Evolutionary conservation across 2,329 filamentous ascomycete species (phyloP).

Genomic region (Arachnopeziza araneosa): DNA sequence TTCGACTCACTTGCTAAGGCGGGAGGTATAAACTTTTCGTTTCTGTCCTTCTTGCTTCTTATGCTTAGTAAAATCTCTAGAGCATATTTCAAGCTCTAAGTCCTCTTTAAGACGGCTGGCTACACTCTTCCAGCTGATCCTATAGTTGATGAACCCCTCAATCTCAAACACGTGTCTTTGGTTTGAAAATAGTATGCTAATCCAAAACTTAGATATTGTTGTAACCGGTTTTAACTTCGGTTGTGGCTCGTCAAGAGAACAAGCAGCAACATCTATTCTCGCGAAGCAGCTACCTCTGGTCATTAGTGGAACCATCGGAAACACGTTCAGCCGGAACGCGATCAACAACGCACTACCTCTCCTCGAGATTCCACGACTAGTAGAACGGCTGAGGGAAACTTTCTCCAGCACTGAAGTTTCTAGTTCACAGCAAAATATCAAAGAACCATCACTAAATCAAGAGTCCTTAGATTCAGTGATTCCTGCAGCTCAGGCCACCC

Average conservation of each 20-base stretch:
- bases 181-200: background rate
- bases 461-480: slow-evolving; percentile 41
- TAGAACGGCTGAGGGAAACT: slow-evolving; percentile 58
- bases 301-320: slow-evolving; percentile 73
- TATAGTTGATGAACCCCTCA: no score
- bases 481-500: slow-evolving; percentile 34
- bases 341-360: slow-evolving; percentile 76
- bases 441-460: slow-evolving; percentile 39
- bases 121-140: no score
- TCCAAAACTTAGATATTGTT: slow-evolving; percentile 57
- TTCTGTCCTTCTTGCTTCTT: background rate
- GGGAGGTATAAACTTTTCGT: slow-evolving; percentile 30
- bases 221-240: slow-evolving; percentile 89
- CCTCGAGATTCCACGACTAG: slow-evolving; percentile 62
- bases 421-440: slow-evolving; percentile 26
- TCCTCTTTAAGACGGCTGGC: no score
- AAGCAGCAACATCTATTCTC: slow-evolving; percentile 81
- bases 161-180: no score
- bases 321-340: slow-evolving; percentile 74
- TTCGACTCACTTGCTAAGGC: slow-evolving; percentile 60
- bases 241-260: slow-evolving; percentile 73
- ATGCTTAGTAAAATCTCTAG: no score
- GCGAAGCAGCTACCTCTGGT: slow-evolving; percentile 77
- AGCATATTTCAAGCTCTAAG: no score
- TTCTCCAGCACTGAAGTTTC: slow-evolving; percentile 39